Base-by-base conservation (phyloP, 768 basidiomycete genomes). In the Naganishia antarctica region DNA sequence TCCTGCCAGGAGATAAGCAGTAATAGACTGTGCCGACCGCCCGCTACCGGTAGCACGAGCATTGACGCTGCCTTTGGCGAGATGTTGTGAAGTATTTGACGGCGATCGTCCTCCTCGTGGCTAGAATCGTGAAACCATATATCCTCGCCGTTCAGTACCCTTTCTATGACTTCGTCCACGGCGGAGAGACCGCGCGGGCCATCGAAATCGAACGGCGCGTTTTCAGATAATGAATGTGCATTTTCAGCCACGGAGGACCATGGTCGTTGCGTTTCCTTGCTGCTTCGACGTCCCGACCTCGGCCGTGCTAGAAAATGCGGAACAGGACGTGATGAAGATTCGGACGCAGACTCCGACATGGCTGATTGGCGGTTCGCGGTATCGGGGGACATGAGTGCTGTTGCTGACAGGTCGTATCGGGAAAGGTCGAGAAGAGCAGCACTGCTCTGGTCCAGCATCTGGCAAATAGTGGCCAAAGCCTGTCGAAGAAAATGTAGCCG, bases 351-450 rank as follows among this genome's bases (percentile, higher is more conserved):
- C 21, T 51, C 50, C n/a, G 31, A 34, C 4, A 2, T 18, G 1
- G 18, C 7, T n/a, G 16, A 51, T 31, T 3, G 50, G 7, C 28
- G 7, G 34, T 37, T 7, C 25, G 13, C 50, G 21, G 28, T 32
- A 9, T 34, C 31, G 2, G 50, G 50, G 3, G 50, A 34, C 18
- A 4, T 18, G 50, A 34, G 15, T 13, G 31, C 2, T 2, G 31
- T 5, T 1, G 9, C 21, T 16, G 50, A 32, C 9, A 32, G 21
- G 12, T 51, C 50, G 50, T 51, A 51, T 16, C 50, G 50, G 18
- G 50, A 51, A 51, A 51, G 50, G 32, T 51, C 50, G 6, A 51
- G 31, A n/a, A 51, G 50, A 18, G 32, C 31, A 31, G 29, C 50
- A n/a, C 21, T 31, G 3, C 15, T 51, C n/a, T 34, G 29, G 18